Base-by-base conservation (phyloP, 768 basidiomycete species). In the Lentinula detonsa region DNA sequence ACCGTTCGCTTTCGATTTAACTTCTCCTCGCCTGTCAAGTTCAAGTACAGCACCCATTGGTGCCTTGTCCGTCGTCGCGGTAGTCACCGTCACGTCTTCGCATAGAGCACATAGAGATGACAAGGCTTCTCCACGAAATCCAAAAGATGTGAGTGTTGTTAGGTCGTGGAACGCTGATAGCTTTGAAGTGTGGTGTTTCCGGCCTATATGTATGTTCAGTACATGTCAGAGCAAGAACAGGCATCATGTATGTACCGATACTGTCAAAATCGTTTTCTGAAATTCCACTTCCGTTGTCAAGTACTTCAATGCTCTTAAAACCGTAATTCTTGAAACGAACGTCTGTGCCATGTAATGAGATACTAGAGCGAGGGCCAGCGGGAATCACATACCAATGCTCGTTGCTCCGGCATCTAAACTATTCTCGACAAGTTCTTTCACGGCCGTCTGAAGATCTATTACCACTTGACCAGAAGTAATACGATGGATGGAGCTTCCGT, bases 381-480 rank as follows among this genome's bases (percentile, higher is more conserved):
- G 9, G 43, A 28, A 42, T 16, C 11, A 23, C 37, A 23, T 49
- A 91, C 96, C 95, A 45, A 99, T 84, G 65, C 75, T 85, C 0
- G 90, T 94, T 0, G 95, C 92, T 0, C 90, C 90, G 1, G 97
- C 95, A 71, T 99, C 97, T 33, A 98, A 76, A 61, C 93, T 91
- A 71, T 99, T 99, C 74, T 99, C 97, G 2, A 99, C 84, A 8
- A 98, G 84, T 72, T 99, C 97, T 71, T 98, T 99, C 61, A 98
- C 87, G 1, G 94, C 93, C 0, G 90, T 91, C 70, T 95, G 93
- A 0, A 98, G 82, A 70, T 97, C 94, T 31, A 95, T 80, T 1
- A 98, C 90, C 50, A 98, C 96, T 71, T 98, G 97, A 1, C 96
- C 96, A 2, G 93, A 93, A 0, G 95, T 91, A 58, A 99, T 91